A percentile compares a stretch with the other conserved stretches of the same genome.
These are phyloP conservation scores for Solanum chaucha DNA, from an alignment of 257 asterid species.

Conservation along the genomic window DNA sequence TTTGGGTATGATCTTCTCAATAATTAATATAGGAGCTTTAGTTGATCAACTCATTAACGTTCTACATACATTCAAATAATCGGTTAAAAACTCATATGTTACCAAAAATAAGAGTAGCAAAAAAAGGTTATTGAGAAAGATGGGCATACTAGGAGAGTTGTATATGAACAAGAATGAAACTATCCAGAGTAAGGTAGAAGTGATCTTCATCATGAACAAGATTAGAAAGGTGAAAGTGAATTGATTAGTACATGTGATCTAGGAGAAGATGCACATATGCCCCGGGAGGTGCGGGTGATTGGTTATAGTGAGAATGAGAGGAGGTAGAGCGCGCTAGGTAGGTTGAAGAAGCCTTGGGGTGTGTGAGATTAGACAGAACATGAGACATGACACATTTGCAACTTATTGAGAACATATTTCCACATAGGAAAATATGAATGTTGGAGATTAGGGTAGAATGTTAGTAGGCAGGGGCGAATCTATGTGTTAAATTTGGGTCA, in stretches of 20 bases:
- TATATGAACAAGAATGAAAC: not conserved
- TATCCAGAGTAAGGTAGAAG: too few species aligned
- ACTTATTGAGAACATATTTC: not conserved
- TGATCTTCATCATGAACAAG: not conserved
- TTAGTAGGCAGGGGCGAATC: too few species aligned
- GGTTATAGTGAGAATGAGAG: not conserved
- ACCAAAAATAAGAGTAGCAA: too few species aligned
- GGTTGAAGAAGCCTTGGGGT: not conserved
- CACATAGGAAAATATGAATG: too few species aligned
- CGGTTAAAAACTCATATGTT: too few species aligned
- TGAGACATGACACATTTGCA: not conserved
- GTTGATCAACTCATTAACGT: too few species aligned
- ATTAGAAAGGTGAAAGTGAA: not conserved
- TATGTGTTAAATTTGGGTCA: too few species aligned
- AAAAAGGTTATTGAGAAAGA: not conserved
- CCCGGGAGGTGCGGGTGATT: too few species aligned
- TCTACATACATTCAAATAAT: too few species aligned
- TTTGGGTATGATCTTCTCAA: too few species aligned
- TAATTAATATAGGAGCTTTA: too few species aligned
- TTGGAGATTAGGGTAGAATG: not conserved
- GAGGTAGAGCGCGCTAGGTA: not conserved
- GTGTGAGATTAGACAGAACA: too few species aligned
- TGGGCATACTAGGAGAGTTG: not conserved
- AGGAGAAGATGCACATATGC: not conserved
- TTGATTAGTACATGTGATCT: not conserved